Evolutionary conservation across 371 early-diverging fungal species (phyloP), one percentile per base, ranked within the genome.

Genomic region (Syncephalis fuscata): DNA sequence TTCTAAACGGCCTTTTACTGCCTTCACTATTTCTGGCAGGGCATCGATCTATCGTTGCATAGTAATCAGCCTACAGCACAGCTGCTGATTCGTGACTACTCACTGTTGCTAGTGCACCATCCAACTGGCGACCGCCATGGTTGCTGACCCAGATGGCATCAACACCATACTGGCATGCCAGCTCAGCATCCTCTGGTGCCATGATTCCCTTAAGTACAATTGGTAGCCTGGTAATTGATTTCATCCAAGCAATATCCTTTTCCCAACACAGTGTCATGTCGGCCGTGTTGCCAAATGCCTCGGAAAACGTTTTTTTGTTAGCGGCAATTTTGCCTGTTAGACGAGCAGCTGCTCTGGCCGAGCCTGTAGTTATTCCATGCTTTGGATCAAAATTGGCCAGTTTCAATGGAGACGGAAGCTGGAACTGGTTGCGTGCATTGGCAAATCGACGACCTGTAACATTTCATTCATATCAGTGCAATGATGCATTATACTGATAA

Each of bases 51-150:
- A 32, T n/a, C n/a, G n/a, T n/a, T n/a, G n/a, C n/a, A n/a, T n/a
- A n/a, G n/a, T n/a, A n/a, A 15, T 54, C 57, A 53, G 68, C 63
- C 25, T 48, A 63, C 48, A 77, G 61, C 0, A 80, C 87, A 14
- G 71, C 76, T 55, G n/a, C n/a, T 47, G 89, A 89, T 7, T 82
- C 78, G 43, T 93, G 61, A n/a, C 85, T 79, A 48, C 92, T 93
- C 52, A 88, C 81, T 3, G 65, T 56, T 7, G 73, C 72, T n/a
- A 51, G 27, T 3, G 25, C 17, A 15, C 46, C n/a, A 60, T 94
- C 95, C 37, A 96, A 65, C 60, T 96, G 95, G 9, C 97, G 72
- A 24, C 97, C 97, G 51, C 95, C 97, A 56, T 96, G 97, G 61
- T 96, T 96, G 45, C 86, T 85, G 9, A 96, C 64, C 10, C 92